Evolutionary conservation across 257 asterid genomes (phyloP), one percentile per base, ranked within the genome.

Genomic region (Avicennia marina): DNA sequence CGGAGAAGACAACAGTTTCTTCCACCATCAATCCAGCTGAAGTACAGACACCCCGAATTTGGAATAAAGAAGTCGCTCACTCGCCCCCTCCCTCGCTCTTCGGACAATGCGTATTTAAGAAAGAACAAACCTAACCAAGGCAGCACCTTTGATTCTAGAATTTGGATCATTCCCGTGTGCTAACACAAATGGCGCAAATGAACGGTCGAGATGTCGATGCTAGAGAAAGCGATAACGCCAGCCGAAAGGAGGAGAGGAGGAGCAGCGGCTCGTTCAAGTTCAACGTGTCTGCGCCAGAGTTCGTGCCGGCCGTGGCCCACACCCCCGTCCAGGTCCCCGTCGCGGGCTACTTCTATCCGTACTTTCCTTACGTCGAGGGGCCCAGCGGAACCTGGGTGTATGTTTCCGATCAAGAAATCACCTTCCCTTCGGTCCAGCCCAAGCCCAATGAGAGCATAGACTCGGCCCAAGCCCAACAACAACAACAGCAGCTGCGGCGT

Each of bases 221-320:
- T 10, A 47, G 44, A 17, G n/a, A n/a, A n/a, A n/a, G n/a, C n/a
- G n/a, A n/a, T n/a, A n/a, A 1, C 22, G 22, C 7, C 50, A 33
- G 22, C 4, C 41, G 29, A 18, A 53, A 39, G 3, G 60, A 33
- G 2, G 12, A 7, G 57, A 25, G 16, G 31, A 51, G 55, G 42
- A 41, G 68, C 47, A 45, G 36, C 41, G 7, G 11, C 41, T 5
- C 80, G 1, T 91, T 93, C 75, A 78, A 68, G 53, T 79, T 89
- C 70, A 93, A 89, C 59, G 95, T 76, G 11, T 79, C 89, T 38
- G 99, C 97, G 4, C 97, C 97, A 53, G 99, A 82, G 31, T 93
- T 86, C 40, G 94, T 89, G 11, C 99, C 97, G 4, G 67, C 88
- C 38, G 19, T 78, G 19, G 26, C 75, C 12, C 68, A 60, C n/a